Conservation (phyloP, 2,329 filamentous ascomycete species). For the Trichoderma brevicompactum region DNA sequence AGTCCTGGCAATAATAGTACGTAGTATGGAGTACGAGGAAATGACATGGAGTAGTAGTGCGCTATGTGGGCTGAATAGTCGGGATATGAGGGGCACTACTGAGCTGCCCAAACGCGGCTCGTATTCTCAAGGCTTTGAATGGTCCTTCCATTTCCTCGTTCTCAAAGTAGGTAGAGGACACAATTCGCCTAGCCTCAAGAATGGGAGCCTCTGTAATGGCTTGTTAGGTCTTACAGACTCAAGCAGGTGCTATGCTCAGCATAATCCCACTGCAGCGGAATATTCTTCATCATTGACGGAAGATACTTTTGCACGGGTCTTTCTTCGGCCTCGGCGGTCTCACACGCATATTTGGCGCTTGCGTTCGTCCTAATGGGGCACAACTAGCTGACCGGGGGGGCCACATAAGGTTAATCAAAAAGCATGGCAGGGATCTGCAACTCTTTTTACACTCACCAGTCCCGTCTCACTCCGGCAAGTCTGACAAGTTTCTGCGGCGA, state of each 20-base stretch:
- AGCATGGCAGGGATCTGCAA: not conserved
- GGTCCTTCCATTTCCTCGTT: not conserved
- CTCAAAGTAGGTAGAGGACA: not conserved
- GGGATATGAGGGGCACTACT: not conserved
- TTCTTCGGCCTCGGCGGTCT: not conserved
- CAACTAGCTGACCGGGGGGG: not conserved
- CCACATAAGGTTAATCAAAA: constrained; percentile 9
- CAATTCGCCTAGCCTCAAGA: not conserved
- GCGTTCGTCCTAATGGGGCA: not conserved
- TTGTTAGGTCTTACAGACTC: not conserved
- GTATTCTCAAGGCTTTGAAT: not conserved
- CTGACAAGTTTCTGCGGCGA: no score
- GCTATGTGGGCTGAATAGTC: not conserved
- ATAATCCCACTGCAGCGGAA: not conserved
- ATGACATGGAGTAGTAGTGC: not conserved
- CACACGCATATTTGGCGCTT: not conserved
- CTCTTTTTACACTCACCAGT: not conserved
- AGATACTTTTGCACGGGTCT: not conserved
- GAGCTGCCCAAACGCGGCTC: not conserved
- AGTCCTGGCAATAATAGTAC: not conserved
- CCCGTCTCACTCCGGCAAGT: not conserved
- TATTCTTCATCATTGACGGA: not conserved
- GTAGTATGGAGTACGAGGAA: not conserved
- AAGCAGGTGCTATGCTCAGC: not conserved
- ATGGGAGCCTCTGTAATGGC: not conserved